Percentiles rank a stretch among this genome's conserved stretches.
These are phyloP conservation scores for Chlamydomonas asymmetrica DNA, from an alignment of 139 green algal species.

Conservation along the genomic window DNA sequence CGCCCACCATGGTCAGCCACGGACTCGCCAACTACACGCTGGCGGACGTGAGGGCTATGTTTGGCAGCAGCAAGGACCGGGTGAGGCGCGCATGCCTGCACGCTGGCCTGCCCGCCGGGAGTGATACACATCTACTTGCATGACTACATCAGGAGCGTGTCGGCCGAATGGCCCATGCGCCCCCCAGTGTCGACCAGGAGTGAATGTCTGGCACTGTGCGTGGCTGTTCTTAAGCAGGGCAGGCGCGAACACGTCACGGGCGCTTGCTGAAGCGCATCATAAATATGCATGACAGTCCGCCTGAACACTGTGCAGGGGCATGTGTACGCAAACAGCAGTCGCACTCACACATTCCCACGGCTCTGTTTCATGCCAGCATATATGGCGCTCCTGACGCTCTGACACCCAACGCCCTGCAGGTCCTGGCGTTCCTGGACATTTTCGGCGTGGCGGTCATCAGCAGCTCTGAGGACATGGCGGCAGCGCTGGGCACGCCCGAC, in stretches of 20 bases:
- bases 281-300: too few relatives aligned
- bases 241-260: too few relatives aligned
- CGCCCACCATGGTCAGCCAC: not conserved
- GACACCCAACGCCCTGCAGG: not conserved
- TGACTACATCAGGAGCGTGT: too few relatives aligned
- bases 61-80: slow-evolving; percentile 1
- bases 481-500: not conserved
- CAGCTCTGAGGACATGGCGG: not conserved
- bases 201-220: not conserved
- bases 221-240: not conserved
- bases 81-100: not conserved
- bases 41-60: not conserved
- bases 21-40: not conserved
- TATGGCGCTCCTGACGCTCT: not conserved
- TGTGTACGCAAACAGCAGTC: too few relatives aligned
- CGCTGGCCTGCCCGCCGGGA: not conserved
- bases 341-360: not conserved
- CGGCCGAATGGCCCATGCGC: not conserved
- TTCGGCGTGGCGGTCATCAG: slow-evolving; percentile 11
- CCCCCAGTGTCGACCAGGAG: not conserved
- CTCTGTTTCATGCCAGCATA: not conserved
- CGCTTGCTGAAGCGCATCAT: too few relatives aligned
- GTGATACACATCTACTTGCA: not conserved
- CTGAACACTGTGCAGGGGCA: too few relatives aligned
- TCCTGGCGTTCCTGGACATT: slow-evolving; percentile 28